A percentile compares a stretch with the other conserved stretches of the same genome.
These are phyloP conservation scores for Papiliotrema laurentii DNA, from an alignment of 1,284 basidiomycete species.

Conservation along the genomic window DNA sequence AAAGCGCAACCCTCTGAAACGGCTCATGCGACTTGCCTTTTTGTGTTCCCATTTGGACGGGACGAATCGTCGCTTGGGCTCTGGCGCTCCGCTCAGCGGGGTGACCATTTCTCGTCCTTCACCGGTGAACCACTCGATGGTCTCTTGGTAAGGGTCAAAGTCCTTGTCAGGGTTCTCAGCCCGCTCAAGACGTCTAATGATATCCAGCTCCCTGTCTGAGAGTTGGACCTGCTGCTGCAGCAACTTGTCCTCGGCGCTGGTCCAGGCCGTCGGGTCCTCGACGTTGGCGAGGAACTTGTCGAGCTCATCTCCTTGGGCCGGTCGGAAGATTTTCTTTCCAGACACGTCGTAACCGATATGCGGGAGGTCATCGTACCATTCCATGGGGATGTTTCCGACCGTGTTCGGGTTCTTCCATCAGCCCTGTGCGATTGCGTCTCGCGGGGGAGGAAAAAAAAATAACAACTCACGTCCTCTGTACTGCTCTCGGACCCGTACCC, in stretches of 20 bases:
- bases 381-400: slow-evolving; percentile 90
- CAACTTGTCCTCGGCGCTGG: slow-evolving; percentile 86
- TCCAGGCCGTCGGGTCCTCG: slow-evolving; percentile 91
- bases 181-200: slow-evolving; percentile 83
- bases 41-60: slow-evolving; percentile 99
- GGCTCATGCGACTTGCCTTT: slow-evolving; percentile 60
- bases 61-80: slow-evolving; percentile 94
- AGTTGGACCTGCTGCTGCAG: slow-evolving; percentile 81
- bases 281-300: slow-evolving; percentile 95
- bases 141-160: slow-evolving; percentile 91
- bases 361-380: slow-evolving; percentile 99
- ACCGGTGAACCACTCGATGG: slow-evolving; percentile 94
- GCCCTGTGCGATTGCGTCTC: background rate
- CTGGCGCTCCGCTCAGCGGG: slow-evolving; percentile 85
- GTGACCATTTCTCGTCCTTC: slow-evolving; percentile 90
- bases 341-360: slow-evolving; percentile 97
- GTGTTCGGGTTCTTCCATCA: slow-evolving; percentile 74
- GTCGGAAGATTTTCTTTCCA: slow-evolving; percentile 89
- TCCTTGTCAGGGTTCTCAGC: slow-evolving; percentile 86
- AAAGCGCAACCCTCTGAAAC: background rate
- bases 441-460: background rate
- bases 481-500: slow-evolving; percentile 96
- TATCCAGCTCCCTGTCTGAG: slow-evolving; percentile 86
- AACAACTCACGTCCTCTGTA: slow-evolving; percentile 79
- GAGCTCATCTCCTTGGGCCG: slow-evolving; percentile 91